phyloP scores from a whole-genome alignment of 1,284 basidiomycete species.

The Pseudozyma sp. region DNA sequence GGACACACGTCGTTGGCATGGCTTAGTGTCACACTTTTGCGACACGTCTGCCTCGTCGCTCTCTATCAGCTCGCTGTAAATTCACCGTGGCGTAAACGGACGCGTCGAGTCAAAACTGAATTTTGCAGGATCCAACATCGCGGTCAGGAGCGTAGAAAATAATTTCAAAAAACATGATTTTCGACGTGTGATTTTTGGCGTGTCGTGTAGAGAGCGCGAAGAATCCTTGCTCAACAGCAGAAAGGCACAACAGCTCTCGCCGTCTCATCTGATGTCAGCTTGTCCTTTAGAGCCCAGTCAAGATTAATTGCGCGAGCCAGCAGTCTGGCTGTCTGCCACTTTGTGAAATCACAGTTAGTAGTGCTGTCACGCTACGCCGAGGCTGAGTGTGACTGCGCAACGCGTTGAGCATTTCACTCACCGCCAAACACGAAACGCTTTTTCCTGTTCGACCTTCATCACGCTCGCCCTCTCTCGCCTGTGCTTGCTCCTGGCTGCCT shows the following conservation, averaged over 20 bases:
- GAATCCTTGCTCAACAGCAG: background rate
- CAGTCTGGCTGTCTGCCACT: background rate
- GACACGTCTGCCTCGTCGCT: no score
- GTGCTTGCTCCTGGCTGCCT: slow-evolving; percentile 15
- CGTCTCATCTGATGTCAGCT: slow-evolving; percentile 31
- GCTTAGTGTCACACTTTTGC: no score
- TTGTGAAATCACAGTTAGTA: background rate
- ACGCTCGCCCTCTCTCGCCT: slow-evolving; percentile 2
- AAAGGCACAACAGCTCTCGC: background rate
- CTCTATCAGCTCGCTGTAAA: no score
- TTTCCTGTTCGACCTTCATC: background rate
- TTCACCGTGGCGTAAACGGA: slow-evolving; percentile 21
- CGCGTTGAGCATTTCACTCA: slow-evolving; percentile 25
- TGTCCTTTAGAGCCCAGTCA: background rate
- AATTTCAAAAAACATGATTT: background rate
- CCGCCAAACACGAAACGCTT: background rate
- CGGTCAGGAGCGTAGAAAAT: slow-evolving; percentile 9
- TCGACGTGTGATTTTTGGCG: slow-evolving; percentile 4
- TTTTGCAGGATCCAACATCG: background rate
- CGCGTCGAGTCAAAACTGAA: slow-evolving; percentile 12
- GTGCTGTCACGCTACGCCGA: background rate
- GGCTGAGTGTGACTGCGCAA: slow-evolving; percentile 2
- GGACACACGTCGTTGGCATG: no score
- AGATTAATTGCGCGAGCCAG: background rate
- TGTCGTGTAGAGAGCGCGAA: slow-evolving; percentile 44